phyloP scores from a whole-genome alignment of 2,329 filamentous ascomycete genomes.

The Curvularia hawaiiensis region DNA sequence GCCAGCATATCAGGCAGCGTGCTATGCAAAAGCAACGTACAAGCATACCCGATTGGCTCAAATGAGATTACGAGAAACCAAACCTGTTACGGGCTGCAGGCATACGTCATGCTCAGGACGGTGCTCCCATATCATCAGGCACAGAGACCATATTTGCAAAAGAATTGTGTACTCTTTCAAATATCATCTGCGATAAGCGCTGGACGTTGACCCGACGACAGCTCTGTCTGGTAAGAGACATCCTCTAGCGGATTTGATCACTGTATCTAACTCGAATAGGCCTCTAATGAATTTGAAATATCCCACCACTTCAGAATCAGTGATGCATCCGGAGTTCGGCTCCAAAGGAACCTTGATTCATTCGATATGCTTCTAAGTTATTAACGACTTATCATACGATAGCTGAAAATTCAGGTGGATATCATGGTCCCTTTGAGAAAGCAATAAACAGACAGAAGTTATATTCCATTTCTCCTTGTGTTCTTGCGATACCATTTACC shows the following conservation, averaged over 20 bases:
- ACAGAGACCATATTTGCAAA: conserved; percentile 20
- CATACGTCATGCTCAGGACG: background rate
- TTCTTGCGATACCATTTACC: conserved; percentile 26
- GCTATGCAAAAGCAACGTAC: background rate
- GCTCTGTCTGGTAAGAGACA: conserved; percentile 3
- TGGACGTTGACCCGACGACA: conserved; percentile 16
- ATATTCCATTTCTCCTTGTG: conserved; percentile 24
- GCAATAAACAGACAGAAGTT: conserved; percentile 9
- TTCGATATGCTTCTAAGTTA: conserved; percentile 3
- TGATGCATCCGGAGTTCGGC: conserved; percentile 17
- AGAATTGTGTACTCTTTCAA: conserved; percentile 29
- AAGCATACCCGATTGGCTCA: background rate
- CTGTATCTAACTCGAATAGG: too few relatives aligned
- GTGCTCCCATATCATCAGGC: conserved; percentile 5
- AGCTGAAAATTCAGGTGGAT: conserved; percentile 17
- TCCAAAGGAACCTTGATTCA: too few relatives aligned
- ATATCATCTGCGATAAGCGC: conserved; percentile 20
- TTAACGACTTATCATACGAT: conserved; percentile 31
- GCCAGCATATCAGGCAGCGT: background rate
- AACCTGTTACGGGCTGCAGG: background rate
- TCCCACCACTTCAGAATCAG: too few relatives aligned
- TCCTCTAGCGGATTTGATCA: too few relatives aligned
- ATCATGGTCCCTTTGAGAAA: conserved; percentile 13
- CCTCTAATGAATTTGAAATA: too few relatives aligned
- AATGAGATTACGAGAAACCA: background rate